Base-by-base conservation (phyloP, 345 rosid species). In the Hevea brasiliensis region DNA sequence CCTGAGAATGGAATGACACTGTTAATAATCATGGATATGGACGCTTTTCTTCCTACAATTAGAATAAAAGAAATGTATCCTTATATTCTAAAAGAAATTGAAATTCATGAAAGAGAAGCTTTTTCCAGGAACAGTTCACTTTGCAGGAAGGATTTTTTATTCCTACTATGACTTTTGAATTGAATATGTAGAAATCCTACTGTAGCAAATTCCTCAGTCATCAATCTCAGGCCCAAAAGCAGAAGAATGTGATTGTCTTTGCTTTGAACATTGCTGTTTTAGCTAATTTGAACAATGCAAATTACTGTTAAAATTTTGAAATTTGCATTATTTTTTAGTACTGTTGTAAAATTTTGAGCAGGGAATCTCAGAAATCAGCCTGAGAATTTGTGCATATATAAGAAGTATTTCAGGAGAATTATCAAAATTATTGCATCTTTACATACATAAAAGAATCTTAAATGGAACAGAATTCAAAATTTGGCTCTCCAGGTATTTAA, bases 1-100 rank as follows among this genome's bases (percentile, higher is more conserved):
- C 98, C 98, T 94, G 89, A 55, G 72, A 72, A 77, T 50, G 44
- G 29, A 53, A 66, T 54, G 7, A 45, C 32, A 58, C 6, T 58
- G 15, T 58, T 14, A 56, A 45, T 5, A 29, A 4, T 51, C 61
- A 14, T 32, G 14, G 37, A 24, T 11, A 57, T 11, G 17, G 17
- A 57, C 23, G 6, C 29, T 8, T 32, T 32, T 1, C 37, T 32
- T 2, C n/a, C 56, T n/a, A 79, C 41, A 40, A 11, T 3, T 66
- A 23, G 63, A 56, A 40, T 48, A 60, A 72, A 23, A 71, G 20
- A 57, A 45, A 4, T 32, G 2, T 32, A 32, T 32, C 37, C 37
- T 32, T 32, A 18, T 17, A 50, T 50, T 47, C n/a, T 50, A 50
- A 50, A 50, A 8, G 14, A 17, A 17, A 66, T 6, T 5, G 14